Evolutionary conservation across 164 flowering plant species (phyloP).

Genomic region (Liriodendron chinense): DNA sequence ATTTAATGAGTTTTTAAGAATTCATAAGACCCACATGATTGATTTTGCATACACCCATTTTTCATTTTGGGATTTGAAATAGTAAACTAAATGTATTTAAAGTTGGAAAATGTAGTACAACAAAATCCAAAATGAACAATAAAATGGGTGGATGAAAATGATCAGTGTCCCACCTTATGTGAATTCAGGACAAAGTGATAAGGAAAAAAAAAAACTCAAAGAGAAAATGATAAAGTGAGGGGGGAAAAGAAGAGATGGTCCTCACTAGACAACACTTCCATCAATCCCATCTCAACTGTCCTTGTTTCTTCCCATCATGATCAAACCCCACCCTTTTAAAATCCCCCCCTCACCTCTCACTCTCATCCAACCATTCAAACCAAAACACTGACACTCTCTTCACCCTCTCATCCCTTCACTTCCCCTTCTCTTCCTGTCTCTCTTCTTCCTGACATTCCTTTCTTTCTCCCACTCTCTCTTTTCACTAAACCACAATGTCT

Average conservation of each 20-base stretch:
- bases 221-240: constrained; percentile 1
- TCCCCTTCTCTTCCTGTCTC: constrained; percentile 10
- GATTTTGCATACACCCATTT: background rate
- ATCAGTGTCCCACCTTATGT: background rate
- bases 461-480: constrained; percentile 6
- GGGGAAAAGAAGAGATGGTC: constrained; percentile 19
- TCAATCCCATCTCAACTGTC: constrained; percentile 17
- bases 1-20: background rate
- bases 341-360: constrained; percentile 14
- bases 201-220: constrained; percentile 1
- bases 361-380: constrained; percentile 7
- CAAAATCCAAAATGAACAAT: background rate
- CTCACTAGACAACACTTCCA: constrained; percentile 33
- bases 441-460: constrained; percentile 8
- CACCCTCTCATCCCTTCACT: background rate
- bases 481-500: constrained; percentile 30
- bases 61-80: background rate
- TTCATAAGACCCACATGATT: background rate
- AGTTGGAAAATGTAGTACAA: background rate
- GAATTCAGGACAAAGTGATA: background rate
- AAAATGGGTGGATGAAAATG: background rate
- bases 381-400: background rate
- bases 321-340: constrained; percentile 34
- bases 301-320: constrained; percentile 24
- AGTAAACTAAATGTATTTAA: no score